Conservation (phyloP, 1,284 basidiomycete species). For the Ceratobasidium theobromae region DNA sequence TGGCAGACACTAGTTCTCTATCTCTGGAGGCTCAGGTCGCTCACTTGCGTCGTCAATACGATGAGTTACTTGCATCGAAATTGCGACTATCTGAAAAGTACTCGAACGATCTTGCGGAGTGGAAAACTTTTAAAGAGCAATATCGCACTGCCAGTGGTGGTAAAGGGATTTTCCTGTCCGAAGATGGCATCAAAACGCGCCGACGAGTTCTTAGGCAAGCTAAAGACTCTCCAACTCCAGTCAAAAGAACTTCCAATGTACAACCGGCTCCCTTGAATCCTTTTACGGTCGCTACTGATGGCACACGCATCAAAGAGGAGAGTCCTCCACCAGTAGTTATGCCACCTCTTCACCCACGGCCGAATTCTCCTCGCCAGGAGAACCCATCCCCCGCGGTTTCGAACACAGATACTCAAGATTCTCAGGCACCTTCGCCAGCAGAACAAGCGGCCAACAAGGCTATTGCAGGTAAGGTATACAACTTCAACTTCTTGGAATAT, state of each 20-base stretch:
- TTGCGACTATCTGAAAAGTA: constrained; percentile 50
- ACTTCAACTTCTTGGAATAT: not conserved
- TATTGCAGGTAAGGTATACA: not conserved
- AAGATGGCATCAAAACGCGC: not conserved
- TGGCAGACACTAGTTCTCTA: not conserved
- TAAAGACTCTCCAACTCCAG: constrained; percentile 24
- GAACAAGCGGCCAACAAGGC: not conserved
- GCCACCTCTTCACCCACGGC: not conserved
- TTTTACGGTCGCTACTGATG: not conserved
- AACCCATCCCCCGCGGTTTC: not conserved
- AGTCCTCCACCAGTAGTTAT: not conserved
- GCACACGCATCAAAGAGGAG: not conserved
- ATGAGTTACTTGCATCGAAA: constrained; percentile 46
- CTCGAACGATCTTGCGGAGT: constrained; percentile 53
- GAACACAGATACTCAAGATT: constrained; percentile 23
- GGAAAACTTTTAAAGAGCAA: constrained; percentile 48
- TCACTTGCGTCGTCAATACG: constrained; percentile 43
- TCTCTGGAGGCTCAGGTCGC: constrained; percentile 4
- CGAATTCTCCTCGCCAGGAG: not conserved
- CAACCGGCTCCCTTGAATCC: not conserved
- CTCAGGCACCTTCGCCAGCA: not conserved
- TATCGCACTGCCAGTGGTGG: not conserved
- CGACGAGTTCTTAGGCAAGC: not conserved
- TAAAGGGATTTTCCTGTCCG: not conserved
- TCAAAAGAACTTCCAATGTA: not conserved